Evolutionary conservation across 805 yeast genomes (phyloP).

Genomic region (Starmerella floricola): DNA sequence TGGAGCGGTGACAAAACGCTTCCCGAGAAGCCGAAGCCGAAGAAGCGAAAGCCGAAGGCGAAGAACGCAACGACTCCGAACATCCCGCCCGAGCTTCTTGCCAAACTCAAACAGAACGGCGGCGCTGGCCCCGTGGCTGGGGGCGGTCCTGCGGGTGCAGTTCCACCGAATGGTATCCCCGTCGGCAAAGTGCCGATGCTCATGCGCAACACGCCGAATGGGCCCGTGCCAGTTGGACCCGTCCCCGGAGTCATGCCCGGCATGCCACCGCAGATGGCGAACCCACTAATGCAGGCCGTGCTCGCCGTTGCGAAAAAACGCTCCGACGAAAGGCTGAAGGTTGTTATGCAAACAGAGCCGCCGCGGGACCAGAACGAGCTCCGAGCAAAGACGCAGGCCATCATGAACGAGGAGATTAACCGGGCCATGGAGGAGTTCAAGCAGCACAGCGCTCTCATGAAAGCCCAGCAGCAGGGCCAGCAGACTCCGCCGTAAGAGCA

Average conservation of each 20-base stretch:
- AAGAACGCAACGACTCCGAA: neutral
- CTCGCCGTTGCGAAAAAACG: conserved; percentile 14
- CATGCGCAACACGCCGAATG: conserved; percentile 1
- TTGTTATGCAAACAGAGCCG: too few species aligned
- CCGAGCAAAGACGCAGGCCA: too few species aligned
- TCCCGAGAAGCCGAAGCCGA: conserved; percentile 21
- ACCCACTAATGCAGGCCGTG: conserved; percentile 10
- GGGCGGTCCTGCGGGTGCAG: conserved; percentile 1
- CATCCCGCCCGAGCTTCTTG: neutral
- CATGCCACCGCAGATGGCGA: conserved; percentile 1
- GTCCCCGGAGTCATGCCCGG: conserved; percentile 3
- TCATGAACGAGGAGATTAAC: too few species aligned
- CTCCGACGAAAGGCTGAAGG: conserved; percentile 6
- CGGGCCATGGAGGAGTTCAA: too few species aligned
- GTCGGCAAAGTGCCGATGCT: conserved; percentile 2
- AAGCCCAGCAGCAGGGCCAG: too few species aligned
- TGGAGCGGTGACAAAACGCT: conserved; percentile 45
- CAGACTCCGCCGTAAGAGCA: too few species aligned
- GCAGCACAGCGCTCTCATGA: too few species aligned
- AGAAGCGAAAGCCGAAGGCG: conserved; percentile 18
- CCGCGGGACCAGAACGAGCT: too few species aligned
- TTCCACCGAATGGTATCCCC: conserved; percentile 1
- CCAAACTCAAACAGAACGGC: neutral
- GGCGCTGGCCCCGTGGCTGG: conserved; percentile 3
- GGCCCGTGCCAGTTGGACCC: conserved; percentile 1